Evolutionary conservation across 345 rosid genomes (phyloP), one percentile per base, ranked within the genome.

Genomic region (Ailanthus altissimus): DNA sequence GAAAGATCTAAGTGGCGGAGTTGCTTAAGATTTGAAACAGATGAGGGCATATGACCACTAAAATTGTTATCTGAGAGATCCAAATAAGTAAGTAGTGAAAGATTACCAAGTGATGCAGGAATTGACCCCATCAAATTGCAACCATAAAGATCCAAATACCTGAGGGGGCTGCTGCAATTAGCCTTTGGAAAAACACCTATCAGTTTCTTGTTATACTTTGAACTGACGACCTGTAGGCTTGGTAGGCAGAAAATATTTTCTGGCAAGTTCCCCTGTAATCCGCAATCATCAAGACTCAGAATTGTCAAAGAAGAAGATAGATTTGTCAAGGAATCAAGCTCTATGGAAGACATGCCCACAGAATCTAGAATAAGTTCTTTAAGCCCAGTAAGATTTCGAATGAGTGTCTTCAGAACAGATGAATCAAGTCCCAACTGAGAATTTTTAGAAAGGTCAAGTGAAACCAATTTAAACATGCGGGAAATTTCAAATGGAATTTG

Each of bases 1-100:
- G 11, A 11, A 21, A 74, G 21, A 49, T 38, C 56, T 21, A 68
- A 59, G 6, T 8, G 36, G 6, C 2, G 18, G 64, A 9, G 77
- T 11, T 64, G 23, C 14, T 71, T 14, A 4, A 71, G 42, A 14
- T 74, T 77, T 2, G 69, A 46, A 16, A 76, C 14, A 1, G 74
- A 75, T 5, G 70, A 67, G 6, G 83, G 86, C 12, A 84, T 36
- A 0, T 46, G 46, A 68, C 87, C 84, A 10, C 0, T 75, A 26
- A 84, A 72, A 32, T 38, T 25, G 68, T 77, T 78, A 0, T 0
- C 0, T 0, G n/a, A 16, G 8, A 87, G 73, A 28, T 14, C 36
- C 18, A 85, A 63, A 18, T 0, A 0, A 6, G 16, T 5, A 12
- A 79, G 50, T 5, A 20, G 12, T 16, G 23, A 5, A 56, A 80